Conservation (phyloP, 345 rosid species). For the Acer yangbiense region DNA sequence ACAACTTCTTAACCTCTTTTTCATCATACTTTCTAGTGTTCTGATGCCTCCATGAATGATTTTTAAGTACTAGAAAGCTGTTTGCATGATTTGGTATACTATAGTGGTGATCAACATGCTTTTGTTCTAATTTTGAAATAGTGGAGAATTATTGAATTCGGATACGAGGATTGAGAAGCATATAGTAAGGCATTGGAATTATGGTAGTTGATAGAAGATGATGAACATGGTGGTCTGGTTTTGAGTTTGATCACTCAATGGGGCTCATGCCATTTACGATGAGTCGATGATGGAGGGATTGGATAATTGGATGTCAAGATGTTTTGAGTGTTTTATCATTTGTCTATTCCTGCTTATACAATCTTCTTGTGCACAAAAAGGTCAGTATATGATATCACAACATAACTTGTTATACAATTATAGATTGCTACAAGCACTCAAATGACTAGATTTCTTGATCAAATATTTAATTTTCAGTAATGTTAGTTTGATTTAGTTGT, state of each 20-base stretch:
- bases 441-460: background rate
- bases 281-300: slow-evolving; percentile 50
- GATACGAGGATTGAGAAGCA: background rate
- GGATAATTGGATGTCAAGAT: slow-evolving; percentile 27
- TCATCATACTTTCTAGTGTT: slow-evolving; percentile 18
- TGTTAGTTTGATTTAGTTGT: background rate
- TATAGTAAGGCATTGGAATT: no score
- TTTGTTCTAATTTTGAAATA: background rate
- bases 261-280: slow-evolving; percentile 34
- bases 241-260: slow-evolving; percentile 36
- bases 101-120: background rate
- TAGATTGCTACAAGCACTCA: background rate
- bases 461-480: background rate
- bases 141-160: background rate
- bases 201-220: background rate
- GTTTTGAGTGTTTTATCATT: slow-evolving; percentile 20
- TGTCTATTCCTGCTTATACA: slow-evolving; percentile 36
- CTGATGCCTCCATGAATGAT: background rate
- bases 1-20: slow-evolving; percentile 20
- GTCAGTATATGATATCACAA: slow-evolving; percentile 27
- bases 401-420: background rate
- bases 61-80: background rate
- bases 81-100: background rate
- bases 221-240: slow-evolving; percentile 14
- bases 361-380: slow-evolving; percentile 45